Percentiles rank a stretch among this genome's conserved stretches.
These are phyloP conservation scores for Phaeophleospora eucalypticola DNA, from an alignment of 2,329 filamentous ascomycete species.

Conservation along the genomic window DNA sequence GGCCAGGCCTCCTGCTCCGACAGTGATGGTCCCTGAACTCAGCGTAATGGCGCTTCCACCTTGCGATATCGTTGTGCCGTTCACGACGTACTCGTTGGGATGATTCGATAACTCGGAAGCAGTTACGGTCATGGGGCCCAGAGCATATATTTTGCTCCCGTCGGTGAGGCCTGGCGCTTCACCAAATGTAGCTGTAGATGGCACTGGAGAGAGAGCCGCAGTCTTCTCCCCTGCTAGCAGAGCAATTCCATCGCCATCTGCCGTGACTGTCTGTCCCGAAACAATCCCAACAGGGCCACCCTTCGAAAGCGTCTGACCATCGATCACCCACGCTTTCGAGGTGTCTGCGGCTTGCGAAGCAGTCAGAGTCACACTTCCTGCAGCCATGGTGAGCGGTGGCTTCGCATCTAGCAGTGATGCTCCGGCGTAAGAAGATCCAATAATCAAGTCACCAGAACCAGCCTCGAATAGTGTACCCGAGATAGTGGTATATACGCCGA, in stretches of 20 bases:
- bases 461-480: too few species aligned
- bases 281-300: constrained; percentile 4
- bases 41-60: background rate
- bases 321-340: background rate
- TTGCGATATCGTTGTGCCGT: background rate
- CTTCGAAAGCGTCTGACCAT: background rate
- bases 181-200: too few species aligned
- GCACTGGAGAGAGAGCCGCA: background rate
- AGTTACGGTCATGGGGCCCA: constrained; percentile 1
- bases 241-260: constrained; percentile 4
- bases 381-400: too few species aligned
- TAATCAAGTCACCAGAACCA: too few species aligned
- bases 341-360: background rate
- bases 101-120: background rate
- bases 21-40: background rate
- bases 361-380: constrained; percentile 2
- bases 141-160: background rate
- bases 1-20: background rate
- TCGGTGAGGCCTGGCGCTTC: background rate
- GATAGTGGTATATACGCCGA: background rate
- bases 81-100: background rate
- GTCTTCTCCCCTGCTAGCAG: background rate
- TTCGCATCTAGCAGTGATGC: too few species aligned
- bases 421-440: too few species aligned
- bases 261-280: background rate